A percentile compares a stretch with the other conserved stretches of the same genome.
Conservation (phyloP, 192 early-diverging fungal genomes). For the Linnemannia schmuckeri region DNA sequence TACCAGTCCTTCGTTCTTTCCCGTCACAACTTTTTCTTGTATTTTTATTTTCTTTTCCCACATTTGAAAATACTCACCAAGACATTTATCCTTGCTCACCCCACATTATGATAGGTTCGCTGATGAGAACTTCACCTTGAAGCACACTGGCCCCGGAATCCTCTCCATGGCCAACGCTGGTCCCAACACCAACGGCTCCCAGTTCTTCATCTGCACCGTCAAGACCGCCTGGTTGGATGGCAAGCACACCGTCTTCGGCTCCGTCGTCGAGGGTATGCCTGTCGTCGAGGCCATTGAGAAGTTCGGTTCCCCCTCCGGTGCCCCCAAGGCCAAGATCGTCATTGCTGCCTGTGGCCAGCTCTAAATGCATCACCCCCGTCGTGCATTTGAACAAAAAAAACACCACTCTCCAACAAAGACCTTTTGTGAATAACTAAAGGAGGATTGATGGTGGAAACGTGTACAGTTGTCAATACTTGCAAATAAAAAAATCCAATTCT, state of each 20-base stretch:
- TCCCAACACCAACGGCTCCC: conserved; percentile 87
- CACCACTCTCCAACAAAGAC: not conserved
- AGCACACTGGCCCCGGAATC: conserved; percentile 73
- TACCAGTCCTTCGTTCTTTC: not conserved
- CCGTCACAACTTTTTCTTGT: not conserved
- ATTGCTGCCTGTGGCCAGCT: conserved; percentile 79
- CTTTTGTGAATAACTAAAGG: not conserved
- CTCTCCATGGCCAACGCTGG: conserved; percentile 93
- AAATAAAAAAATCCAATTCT: not conserved
- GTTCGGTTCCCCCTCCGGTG: conserved; percentile 66
- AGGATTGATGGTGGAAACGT: not conserved
- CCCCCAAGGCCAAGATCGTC: conserved; percentile 61
- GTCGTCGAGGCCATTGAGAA: conserved; percentile 76
- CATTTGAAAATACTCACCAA: not conserved
- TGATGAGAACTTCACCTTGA: conserved; percentile 73
- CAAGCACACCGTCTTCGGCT: conserved; percentile 89
- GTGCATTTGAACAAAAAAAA: not conserved
- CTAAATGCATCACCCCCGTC: conserved; percentile 49
- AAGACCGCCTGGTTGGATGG: conserved; percentile 89
- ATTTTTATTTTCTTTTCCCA: not conserved
- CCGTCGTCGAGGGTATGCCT: conserved; percentile 76
- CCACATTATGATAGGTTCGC: conserved; percentile 58
- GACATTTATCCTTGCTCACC: not conserved
- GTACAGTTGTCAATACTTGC: conserved; percentile 3
- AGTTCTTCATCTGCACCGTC: conserved; percentile 92